A percentile compares a stretch with the other conserved stretches of the same genome.
phyloP scores from a whole-genome alignment of 352 stramenopile genomes.

The Elongisporangium prolatum region DNA sequence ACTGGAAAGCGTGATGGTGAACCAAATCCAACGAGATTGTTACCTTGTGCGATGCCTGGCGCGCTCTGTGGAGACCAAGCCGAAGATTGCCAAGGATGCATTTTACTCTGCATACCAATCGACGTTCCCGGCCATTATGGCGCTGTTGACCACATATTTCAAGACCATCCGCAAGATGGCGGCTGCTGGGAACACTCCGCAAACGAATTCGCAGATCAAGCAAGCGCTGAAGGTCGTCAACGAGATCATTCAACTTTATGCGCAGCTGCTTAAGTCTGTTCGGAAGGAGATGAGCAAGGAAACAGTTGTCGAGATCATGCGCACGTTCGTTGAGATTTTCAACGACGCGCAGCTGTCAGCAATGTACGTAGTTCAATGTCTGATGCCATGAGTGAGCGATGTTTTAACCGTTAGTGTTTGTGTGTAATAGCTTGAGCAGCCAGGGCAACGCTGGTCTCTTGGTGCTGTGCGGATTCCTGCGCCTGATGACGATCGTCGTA shows the following conservation, averaged over 20 bases:
- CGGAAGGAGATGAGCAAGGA: conserved; percentile 83
- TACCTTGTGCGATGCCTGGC: conserved; percentile 66
- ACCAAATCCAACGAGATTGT: conserved; percentile 64
- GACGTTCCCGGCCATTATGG: conserved; percentile 51
- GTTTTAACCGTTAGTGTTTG: neutral
- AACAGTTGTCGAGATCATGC: conserved; percentile 62
- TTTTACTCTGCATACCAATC: conserved; percentile 64
- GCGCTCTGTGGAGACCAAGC: conserved; percentile 65
- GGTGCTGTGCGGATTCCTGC: conserved; percentile 74
- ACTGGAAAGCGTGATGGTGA: conserved; percentile 55
- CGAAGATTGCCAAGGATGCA: conserved; percentile 67
- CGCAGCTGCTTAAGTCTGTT: conserved; percentile 73
- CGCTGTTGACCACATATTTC: conserved; percentile 68
- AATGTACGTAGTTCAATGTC: conserved; percentile 34
- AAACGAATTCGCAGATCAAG: conserved; percentile 43
- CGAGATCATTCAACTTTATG: conserved; percentile 73
- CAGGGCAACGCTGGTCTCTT: conserved; percentile 59
- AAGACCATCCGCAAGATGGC: conserved; percentile 52
- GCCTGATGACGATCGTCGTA: conserved; percentile 73
- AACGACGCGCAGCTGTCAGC: conserved; percentile 60
- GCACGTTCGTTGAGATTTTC: conserved; percentile 78
- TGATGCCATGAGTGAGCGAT: neutral
- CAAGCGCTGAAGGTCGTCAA: conserved; percentile 74
- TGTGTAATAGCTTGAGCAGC: conserved; percentile 36
- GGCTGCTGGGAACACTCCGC: conserved; percentile 10